Conservation (phyloP, 768 basidiomycete species). For the Kondoa subrosea region DNA sequence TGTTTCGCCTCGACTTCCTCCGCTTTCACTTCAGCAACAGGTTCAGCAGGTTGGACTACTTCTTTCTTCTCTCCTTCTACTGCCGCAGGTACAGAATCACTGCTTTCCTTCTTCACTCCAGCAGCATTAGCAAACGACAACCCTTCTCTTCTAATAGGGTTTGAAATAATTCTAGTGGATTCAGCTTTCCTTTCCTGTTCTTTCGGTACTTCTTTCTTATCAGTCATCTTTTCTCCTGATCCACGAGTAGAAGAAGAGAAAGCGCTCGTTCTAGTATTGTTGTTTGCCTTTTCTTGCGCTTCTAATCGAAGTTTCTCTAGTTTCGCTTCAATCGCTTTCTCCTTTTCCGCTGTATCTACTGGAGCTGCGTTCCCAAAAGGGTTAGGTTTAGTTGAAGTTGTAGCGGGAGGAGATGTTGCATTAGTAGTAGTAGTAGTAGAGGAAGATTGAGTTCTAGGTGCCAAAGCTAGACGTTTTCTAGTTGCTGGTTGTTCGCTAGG, state of each 20-base stretch:
- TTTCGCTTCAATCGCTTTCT: conserved; percentile 34
- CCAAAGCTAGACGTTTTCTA: conserved; percentile 58
- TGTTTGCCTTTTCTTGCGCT: conserved; percentile 25
- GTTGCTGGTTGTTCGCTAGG: too few relatives aligned
- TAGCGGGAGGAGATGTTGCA: conserved; percentile 48
- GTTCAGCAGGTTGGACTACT: conserved; percentile 24
- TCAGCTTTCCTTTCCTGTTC: too few relatives aligned
- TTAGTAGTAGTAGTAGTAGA: conserved; percentile 66
- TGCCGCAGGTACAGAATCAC: conserved; percentile 39
- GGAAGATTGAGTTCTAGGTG: conserved; percentile 49
- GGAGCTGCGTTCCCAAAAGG: conserved; percentile 87
- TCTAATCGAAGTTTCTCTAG: conserved; percentile 28
- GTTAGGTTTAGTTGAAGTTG: conserved; percentile 38
- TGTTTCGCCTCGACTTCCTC: background rate
- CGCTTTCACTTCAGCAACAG: conserved; percentile 9
- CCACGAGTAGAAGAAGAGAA: background rate
- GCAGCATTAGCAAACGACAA: conserved; percentile 67
- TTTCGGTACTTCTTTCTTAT: background rate
- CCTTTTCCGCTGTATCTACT: conserved; percentile 61
- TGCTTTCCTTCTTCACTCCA: conserved; percentile 63
- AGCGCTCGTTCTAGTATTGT: background rate
- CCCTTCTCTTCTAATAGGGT: conserved; percentile 32
- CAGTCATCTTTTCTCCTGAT: background rate
- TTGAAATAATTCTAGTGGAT: background rate
- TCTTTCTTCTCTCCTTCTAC: conserved; percentile 27